Conservation (phyloP, 2,329 filamentous ascomycete species). For the Aspergillus proliferans region DNA sequence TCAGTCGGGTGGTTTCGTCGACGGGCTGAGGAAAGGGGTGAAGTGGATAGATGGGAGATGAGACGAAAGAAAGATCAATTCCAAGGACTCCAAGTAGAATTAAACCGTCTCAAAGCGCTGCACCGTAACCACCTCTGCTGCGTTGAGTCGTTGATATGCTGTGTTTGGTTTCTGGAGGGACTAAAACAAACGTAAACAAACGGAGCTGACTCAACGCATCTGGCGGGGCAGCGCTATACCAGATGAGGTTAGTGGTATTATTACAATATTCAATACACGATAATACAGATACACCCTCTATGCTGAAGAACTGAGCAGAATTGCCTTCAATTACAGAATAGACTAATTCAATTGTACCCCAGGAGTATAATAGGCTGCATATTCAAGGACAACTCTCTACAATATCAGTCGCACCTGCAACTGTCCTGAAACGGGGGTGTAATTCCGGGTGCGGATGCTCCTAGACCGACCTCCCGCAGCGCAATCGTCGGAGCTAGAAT, state of each 20-base stretch:
- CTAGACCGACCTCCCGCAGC: slow-evolving; percentile 3
- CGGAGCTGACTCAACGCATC: slow-evolving; percentile 21
- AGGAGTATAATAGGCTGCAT: too few species aligned
- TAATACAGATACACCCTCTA: neutral
- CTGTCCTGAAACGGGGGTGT: too few species aligned
- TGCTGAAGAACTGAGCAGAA: neutral
- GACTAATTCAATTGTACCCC: too few species aligned
- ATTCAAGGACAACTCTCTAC: too few species aligned
- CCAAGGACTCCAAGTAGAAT: neutral
- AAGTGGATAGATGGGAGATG: too few species aligned
- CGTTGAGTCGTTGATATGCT: neutral
- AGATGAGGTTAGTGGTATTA: slow-evolving; percentile 8
- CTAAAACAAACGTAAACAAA: slow-evolving; percentile 28
- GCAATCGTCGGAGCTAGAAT: neutral
- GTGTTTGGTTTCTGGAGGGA: slow-evolving; percentile 25
- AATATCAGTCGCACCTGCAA: too few species aligned
- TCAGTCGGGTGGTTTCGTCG: neutral
- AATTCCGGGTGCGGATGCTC: too few species aligned
- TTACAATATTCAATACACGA: neutral
- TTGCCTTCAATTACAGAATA: too few species aligned
- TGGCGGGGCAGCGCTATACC: slow-evolving; percentile 9
- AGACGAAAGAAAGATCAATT: too few species aligned
- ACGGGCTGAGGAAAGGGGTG: neutral
- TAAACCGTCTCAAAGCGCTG: neutral
- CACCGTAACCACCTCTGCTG: neutral